Evolutionary conservation across 1,284 basidiomycete species (phyloP).

Genomic region (Bondarzewia mesenterica): DNA sequence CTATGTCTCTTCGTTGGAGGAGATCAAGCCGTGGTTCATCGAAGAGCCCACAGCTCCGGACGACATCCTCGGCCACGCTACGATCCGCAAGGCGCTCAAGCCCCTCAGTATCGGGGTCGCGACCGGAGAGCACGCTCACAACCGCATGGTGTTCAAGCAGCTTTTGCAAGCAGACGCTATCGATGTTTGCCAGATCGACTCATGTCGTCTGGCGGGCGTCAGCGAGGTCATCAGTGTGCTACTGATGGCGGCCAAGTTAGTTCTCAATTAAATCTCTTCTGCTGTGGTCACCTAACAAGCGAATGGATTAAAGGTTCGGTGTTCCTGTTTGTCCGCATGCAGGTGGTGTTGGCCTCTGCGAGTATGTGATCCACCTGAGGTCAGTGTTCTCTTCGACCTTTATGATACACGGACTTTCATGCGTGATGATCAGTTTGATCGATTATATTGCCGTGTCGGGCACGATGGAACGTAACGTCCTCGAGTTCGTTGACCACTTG

Average conservation of each 20-base stretch:
- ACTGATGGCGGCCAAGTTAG: slow-evolving; percentile 87
- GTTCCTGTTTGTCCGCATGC: slow-evolving; percentile 92
- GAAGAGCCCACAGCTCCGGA: slow-evolving; percentile 94
- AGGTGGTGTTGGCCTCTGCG: slow-evolving; percentile 91
- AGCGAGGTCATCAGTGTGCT: slow-evolving; percentile 92
- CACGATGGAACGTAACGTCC: slow-evolving; percentile 87
- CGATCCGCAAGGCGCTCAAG: slow-evolving; percentile 74
- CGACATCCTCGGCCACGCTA: slow-evolving; percentile 81
- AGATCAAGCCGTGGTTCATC: slow-evolving; percentile 95
- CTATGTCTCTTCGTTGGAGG: slow-evolving; percentile 76
- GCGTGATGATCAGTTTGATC: slow-evolving; percentile 50
- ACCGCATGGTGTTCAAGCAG: slow-evolving; percentile 97
- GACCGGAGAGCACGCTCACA: slow-evolving; percentile 94
- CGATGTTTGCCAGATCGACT: slow-evolving; percentile 95
- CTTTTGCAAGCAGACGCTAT: slow-evolving; percentile 89
- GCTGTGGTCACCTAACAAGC: neutral
- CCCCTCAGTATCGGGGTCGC: slow-evolving; percentile 87
- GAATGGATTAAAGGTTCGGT: slow-evolving; percentile 48
- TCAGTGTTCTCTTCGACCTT: slow-evolving; percentile 19
- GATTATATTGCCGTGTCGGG: slow-evolving; percentile 92
- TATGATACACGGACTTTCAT: neutral
- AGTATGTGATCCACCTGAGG: slow-evolving; percentile 86
- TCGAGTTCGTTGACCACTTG: slow-evolving; percentile 84
- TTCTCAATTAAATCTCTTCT: slow-evolving; percentile 5
- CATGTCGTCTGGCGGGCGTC: slow-evolving; percentile 87